Evolutionary conservation across 768 basidiomycete genomes (phyloP), one percentile per base, ranked within the genome.

Genomic region (Hortiboletus flavorubellus): DNA sequence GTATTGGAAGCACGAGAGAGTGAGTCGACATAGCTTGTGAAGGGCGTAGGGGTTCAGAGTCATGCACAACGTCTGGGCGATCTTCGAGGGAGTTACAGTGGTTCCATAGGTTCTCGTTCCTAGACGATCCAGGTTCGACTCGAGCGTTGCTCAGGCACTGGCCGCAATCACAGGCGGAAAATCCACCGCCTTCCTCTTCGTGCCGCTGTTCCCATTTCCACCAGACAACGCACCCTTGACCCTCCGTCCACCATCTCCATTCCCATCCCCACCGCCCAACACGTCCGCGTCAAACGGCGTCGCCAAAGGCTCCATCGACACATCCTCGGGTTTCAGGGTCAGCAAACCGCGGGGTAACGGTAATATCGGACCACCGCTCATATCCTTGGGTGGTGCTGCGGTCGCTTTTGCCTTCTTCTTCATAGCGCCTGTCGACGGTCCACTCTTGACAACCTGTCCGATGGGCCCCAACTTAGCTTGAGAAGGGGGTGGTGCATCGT

Each of bases 381-480:
- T 54, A 53, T 56, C 69, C 64, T 67, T 67, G 26, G 61, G 54
- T 9, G 62, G 62, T 29, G 51, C 63, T 59, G 53, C 65, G 34
- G 51, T 58, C 56, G 44, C 71, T 55, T 61, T 64, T 55, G 54
- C 63, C 66, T 82, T 84, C 79, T 89, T 91, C 80, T 91, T 92
- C 68, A 80, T 70, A 11, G 74, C 53, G 2, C 73, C 74, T 2
- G 76, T 64, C 16, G 76, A 68, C 0, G 76, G 62, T 2, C 76
- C 77, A 1, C 77, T 73, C 65, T 83, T 81, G 64, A 84, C 62
- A 55, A 91, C 81, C 67, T 91, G 89, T 8, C 91, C 91, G 16
- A 91, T 72, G 0, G 91, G 91, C 0, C 89, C 89, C 62, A 92
- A 81, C 75, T 89, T 92, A 43, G 79, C 73, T 60, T 89, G 88